Evolutionary conservation across 495 filamentous ascomycete genomes (phyloP).

Genomic region (Penicillium macrosclerotiorum): DNA sequence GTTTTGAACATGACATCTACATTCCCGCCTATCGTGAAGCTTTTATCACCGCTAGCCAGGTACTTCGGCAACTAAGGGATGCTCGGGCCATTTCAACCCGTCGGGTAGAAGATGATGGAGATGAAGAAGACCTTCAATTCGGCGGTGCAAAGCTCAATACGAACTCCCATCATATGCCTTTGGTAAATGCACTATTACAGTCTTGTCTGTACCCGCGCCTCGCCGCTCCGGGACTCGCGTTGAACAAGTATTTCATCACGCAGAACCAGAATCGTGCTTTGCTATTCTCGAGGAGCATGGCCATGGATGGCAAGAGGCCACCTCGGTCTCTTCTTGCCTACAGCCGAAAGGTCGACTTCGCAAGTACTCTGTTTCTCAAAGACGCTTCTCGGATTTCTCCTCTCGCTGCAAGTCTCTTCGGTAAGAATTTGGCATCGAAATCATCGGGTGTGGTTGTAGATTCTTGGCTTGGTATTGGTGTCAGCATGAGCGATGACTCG

Average conservation of each 20-base stretch:
- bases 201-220: slow-evolving; percentile 52
- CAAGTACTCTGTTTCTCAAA: not conserved
- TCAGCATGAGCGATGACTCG: slow-evolving; percentile 16
- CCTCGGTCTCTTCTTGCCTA: not conserved
- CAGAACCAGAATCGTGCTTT: not conserved
- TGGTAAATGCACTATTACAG: slow-evolving; percentile 51
- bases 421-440: slow-evolving; percentile 37
- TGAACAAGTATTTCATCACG: not conserved
- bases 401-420: slow-evolving; percentile 48
- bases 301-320: not conserved
- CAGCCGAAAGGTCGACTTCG: not conserved
- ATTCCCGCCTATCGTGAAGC: slow-evolving; percentile 7
- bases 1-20: slow-evolving; percentile 4
- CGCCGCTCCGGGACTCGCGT: slow-evolving; percentile 29
- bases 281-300: not conserved
- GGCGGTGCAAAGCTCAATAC: slow-evolving; percentile 47
- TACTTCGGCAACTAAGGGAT: slow-evolving; percentile 9
- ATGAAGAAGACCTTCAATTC: slow-evolving; percentile 31
- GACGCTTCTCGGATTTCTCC: slow-evolving; percentile 45
- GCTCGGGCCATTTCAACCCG: too few species aligned
- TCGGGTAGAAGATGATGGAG: too few species aligned
- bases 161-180: slow-evolving; percentile 43
- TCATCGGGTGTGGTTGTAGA: slow-evolving; percentile 42
- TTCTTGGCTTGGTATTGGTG: slow-evolving; percentile 46
- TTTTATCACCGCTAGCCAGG: not conserved